Evolutionary conservation across 2,329 filamentous ascomycete genomes (phyloP).

Genomic region (Periconia sp.): DNA sequence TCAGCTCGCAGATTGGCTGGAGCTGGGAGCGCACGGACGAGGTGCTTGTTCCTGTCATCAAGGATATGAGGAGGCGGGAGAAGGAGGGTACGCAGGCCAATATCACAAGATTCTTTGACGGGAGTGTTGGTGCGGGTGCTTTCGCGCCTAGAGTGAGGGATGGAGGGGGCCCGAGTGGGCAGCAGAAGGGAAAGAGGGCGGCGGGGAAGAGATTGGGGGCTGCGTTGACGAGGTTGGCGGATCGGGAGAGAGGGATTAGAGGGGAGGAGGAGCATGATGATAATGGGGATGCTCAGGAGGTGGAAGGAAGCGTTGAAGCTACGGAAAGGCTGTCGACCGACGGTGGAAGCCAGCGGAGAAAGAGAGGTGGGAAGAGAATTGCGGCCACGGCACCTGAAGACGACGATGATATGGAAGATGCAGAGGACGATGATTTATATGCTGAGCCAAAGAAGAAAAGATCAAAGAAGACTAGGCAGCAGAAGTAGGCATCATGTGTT

Average conservation of each 20-base stretch:
- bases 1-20: slow-evolving; percentile 95
- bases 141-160: slow-evolving; percentile 72
- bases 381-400: slow-evolving; percentile 19
- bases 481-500: slow-evolving; percentile 1
- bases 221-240: slow-evolving; percentile 37
- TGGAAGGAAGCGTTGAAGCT: slow-evolving; percentile 7
- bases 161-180: slow-evolving; percentile 63
- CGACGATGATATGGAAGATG: slow-evolving; percentile 15
- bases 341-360: slow-evolving; percentile 23
- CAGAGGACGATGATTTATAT: slow-evolving; percentile 29
- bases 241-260: slow-evolving; percentile 31
- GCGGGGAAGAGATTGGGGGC: slow-evolving; percentile 42
- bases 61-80: slow-evolving; percentile 89
- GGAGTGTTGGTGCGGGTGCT: slow-evolving; percentile 71
- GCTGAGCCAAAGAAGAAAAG: slow-evolving; percentile 39
- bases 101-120: slow-evolving; percentile 90
- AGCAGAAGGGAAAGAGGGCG: slow-evolving; percentile 35
- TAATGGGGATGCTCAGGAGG: slow-evolving; percentile 17
- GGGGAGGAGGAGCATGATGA: slow-evolving; percentile 20
- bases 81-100: slow-evolving; percentile 93
- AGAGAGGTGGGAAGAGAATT: slow-evolving; percentile 20
- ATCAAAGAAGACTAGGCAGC: slow-evolving; percentile 17
- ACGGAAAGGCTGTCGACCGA: slow-evolving; percentile 3
- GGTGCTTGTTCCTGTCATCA: slow-evolving; percentile 91
- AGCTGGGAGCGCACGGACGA: slow-evolving; percentile 90